phyloP scores from a whole-genome alignment of 768 basidiomycete genomes.

The Mycena pura region DNA sequence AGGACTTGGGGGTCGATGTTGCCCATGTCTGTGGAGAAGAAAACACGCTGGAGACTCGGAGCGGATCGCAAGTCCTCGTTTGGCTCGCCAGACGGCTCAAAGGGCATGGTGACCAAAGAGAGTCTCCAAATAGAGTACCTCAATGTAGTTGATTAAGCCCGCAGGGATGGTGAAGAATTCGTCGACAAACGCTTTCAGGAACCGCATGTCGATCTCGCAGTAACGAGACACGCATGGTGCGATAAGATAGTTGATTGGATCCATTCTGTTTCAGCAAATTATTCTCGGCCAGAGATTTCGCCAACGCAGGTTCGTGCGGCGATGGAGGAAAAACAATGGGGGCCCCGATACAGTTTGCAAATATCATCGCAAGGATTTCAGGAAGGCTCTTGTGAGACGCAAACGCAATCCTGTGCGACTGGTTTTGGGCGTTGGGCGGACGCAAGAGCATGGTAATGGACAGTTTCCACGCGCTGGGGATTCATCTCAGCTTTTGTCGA shows the following conservation, averaged over 20 bases:
- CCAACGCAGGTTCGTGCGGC: constrained; percentile 11
- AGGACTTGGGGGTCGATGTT: constrained; percentile 23
- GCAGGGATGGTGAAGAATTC: constrained; percentile 24
- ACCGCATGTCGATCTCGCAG: constrained; percentile 28
- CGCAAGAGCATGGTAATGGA: neutral
- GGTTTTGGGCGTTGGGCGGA: constrained; percentile 10
- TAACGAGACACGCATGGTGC: constrained; percentile 21
- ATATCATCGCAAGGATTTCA: constrained; percentile 21
- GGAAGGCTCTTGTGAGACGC: constrained; percentile 23
- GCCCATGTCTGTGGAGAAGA: constrained; percentile 26
- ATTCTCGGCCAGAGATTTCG: constrained; percentile 22
- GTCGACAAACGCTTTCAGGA: constrained; percentile 25
- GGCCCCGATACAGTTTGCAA: constrained; percentile 14
- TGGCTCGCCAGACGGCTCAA: constrained; percentile 9
- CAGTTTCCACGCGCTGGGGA: neutral
- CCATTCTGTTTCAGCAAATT: constrained; percentile 5
- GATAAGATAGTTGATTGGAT: constrained; percentile 21
- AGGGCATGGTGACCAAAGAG: constrained; percentile 24
- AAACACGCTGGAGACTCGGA: constrained; percentile 22
- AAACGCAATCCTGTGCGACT: constrained; percentile 18
- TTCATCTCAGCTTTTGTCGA: constrained; percentile 5
- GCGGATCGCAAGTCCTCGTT: constrained; percentile 26
- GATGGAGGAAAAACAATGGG: constrained; percentile 26
- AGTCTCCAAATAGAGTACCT: constrained; percentile 27
- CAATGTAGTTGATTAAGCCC: constrained; percentile 21